phyloP scores from a whole-genome alignment of 345 rosid genomes.

The Eucalyptus erythrocorys region DNA sequence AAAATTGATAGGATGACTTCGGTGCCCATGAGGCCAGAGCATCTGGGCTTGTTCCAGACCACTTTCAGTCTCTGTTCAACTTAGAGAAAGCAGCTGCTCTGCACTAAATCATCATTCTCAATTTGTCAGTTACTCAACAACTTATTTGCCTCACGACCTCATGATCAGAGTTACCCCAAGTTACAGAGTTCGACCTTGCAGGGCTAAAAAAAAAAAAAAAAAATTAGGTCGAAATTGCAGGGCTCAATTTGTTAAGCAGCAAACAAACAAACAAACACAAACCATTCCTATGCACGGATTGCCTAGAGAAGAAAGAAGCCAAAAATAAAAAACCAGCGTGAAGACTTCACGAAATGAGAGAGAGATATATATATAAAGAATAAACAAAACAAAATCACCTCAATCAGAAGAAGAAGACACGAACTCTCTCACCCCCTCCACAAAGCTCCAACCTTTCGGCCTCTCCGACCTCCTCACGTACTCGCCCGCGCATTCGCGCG shows the following conservation, averaged over 20 bases:
- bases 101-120: not conserved
- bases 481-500: conserved; percentile 3
- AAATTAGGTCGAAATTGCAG: no score
- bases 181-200: not conserved
- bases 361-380: not conserved
- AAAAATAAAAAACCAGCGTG: not conserved
- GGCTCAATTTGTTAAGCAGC: not conserved
- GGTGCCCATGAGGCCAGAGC: not conserved
- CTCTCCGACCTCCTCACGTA: conserved; percentile 31
- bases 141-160: not conserved
- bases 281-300: not conserved
- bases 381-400: not conserved
- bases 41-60: not conserved
- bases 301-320: not conserved
- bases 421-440: conserved; percentile 26
- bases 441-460: conserved; percentile 5
- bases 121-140: not conserved
- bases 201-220: no score
- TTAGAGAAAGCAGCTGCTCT: not conserved
- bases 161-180: not conserved
- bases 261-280: not conserved
- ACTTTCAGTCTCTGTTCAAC: not conserved
- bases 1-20: not conserved
- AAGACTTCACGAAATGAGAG: not conserved
- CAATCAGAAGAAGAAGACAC: conserved; percentile 7